Conservation (phyloP, 129 eudicot genomes). For the Logfia minima region DNA sequence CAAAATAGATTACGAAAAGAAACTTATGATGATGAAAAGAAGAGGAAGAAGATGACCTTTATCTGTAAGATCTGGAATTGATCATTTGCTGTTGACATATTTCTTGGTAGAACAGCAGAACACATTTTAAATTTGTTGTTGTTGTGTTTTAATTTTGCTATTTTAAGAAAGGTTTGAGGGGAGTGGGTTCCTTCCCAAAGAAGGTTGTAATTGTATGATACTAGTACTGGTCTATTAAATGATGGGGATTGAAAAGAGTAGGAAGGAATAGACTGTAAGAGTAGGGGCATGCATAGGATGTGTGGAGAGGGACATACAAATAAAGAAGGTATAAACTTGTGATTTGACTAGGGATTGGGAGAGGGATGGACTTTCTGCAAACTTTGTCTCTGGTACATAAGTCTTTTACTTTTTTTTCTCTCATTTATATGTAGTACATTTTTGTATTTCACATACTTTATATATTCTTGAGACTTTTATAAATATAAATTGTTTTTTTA, state of each 20-base stretch:
- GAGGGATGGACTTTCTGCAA: constrained; percentile 21
- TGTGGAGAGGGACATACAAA: constrained; percentile 17
- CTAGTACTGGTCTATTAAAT: background rate
- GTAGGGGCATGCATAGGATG: background rate
- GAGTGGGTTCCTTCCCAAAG: background rate
- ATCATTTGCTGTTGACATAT: constrained; percentile 33
- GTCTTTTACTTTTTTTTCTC: no score
- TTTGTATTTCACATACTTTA: no score
- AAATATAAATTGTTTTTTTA: no score
- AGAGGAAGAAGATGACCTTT: constrained; percentile 32
- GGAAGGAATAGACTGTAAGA: constrained; percentile 14
- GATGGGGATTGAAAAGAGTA: background rate
- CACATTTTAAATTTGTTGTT: background rate
- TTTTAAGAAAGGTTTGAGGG: constrained; percentile 13
- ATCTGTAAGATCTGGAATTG: constrained; percentile 36
- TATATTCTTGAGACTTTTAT: no score
- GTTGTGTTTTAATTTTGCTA: background rate
- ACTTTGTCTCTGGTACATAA: background rate
- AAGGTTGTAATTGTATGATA: background rate
- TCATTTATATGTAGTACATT: no score
- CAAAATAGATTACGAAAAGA: background rate
- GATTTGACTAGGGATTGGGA: constrained; percentile 26
- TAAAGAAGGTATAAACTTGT: constrained; percentile 22
- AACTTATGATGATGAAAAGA: background rate
- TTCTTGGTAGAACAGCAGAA: background rate